Base-by-base conservation (phyloP, 495 filamentous ascomycete species). In the Aspergillus kassunensis region DNA sequence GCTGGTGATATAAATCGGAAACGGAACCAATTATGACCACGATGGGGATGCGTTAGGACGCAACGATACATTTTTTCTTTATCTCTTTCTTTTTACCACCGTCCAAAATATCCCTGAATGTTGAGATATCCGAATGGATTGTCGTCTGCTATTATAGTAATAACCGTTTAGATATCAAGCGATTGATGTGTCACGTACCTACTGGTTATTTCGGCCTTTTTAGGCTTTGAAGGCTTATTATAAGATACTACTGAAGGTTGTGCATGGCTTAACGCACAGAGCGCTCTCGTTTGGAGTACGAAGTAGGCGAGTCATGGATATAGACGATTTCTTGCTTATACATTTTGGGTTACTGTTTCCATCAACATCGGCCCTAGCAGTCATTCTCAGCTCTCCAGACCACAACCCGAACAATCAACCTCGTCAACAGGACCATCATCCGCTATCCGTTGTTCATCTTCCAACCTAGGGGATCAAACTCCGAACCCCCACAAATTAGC, bases 401-500 rank as follows among this genome's bases (percentile, higher is more conserved):
- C n/a, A n/a, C n/a, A n/a, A n/a, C n/a, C n/a, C n/a, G n/a, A n/a
- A n/a, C n/a, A n/a, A n/a, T n/a, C n/a, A n/a, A n/a, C n/a, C n/a
- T n/a, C n/a, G n/a, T n/a, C n/a, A n/a, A n/a, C n/a, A n/a, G n/a
- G n/a, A n/a, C n/a, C n/a, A n/a, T n/a, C 27, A 29, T 29, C 27
- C 27, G 6, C 5, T 6, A 29, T 29, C 6, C 11, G 11, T 5
- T 29, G 5, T 11, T 29, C 27, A 11, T 29, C 27, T 29, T 29
- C 35, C 23, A 31, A 46, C 50, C 50, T 54, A 50, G 44, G 21
- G 25, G 39, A 30, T 37, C 34, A 52, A 44, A 41, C n/a, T n/a
- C n/a, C 49, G 51, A 46, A 56, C 59, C 60, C 63, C 56, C 61
- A 67, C 63, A 55, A 63, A 74, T 74, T 65, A 74, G 71, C 63